Base-by-base conservation (phyloP, 306 rosid species). In the Sindora glabra region DNA sequence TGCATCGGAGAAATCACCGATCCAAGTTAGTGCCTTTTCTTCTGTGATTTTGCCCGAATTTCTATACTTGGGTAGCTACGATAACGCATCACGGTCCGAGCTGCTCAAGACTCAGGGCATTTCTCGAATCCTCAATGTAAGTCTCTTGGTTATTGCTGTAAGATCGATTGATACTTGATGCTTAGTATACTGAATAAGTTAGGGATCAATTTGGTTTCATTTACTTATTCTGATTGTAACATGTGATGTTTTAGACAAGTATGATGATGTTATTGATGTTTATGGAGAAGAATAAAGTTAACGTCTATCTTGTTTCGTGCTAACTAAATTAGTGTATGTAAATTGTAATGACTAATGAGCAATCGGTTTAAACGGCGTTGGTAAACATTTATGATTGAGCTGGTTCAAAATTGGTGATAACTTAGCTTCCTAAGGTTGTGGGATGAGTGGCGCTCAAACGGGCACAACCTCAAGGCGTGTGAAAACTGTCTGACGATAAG, bases 31-130 rank as follows among this genome's bases (percentile, higher is more conserved):
- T 61, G 99, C 94, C 25, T 94, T 94, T 62, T 94, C 99, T 1
- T 94, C 99, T 0, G 86, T 77, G 83, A 84, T 94, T 69, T 64
- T 89, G 80, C 89, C 94, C 17, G 97, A 89, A 53, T 94, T 94
- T 59, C 95, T 94, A 17, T 94, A 78, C 75, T 64, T 94, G 54
- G 99, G 99, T 10, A 89, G 99, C 74, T 94, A 94, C 48, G 99
- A 94, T 54, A 94, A 94, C 79, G 99, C 99, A 2, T 89, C 99
- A 3, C 90, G 99, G 29, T 86, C 99, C 0, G 97, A 94, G 74
- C 97, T 94, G 74, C 89, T 94, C 21, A 94, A 94, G 83, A 86
- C 94, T 71, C 99, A 84, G 68, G 97, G 99, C 60, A 87, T 94
- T 62, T 72, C 99, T 53, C 95, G 90, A 13, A 85, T 94, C 53